Base-by-base conservation (phyloP, 495 filamentous ascomycete species). In the Penicillium dipodomyicola region DNA sequence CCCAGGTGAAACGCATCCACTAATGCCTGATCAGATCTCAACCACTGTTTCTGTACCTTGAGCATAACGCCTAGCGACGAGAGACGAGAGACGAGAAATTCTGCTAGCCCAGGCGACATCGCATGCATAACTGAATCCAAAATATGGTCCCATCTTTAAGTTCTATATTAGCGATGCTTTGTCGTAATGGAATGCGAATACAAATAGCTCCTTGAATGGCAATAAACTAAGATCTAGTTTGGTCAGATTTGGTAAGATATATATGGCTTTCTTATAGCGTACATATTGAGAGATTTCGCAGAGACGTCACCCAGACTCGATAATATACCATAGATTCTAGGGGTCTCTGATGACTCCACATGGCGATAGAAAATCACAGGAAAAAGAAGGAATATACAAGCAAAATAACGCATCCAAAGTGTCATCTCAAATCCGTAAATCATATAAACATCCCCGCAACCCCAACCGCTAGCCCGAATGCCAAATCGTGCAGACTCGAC, bases 381-480 rank as follows among this genome's bases (percentile, higher is more conserved):
- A 42, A 23, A 51, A 53, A 30, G 12, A 19, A 52, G n/a, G 27
- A 39, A 33, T 47, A 55, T 43, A 63, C 52, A 58, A 51, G 48
- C 11, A 14, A 42, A 19, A 47, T 33, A 39, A 46, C 46, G 37
- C 44, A 43, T 41, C 33, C 47, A 43, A 43, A 33, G 53, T 35
- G 15, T 52, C 49, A 43, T 52, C 17, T 41, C 54, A 63, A 40
- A 35, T 60, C 64, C 55, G 56, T 66, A 42, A 50, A 62, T 76
- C 63, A 78, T 54, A 76, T 65, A 64, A 79, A 72, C 65, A 73
- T 72, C 11, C 74, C 77, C 10, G 74, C 73, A 57, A 78, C 60
- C 8, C 73, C 78, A 48, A 78, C 67, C 35, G 65, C 62, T 48
- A 77, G 29, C 8, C 74, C 77, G 40, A 80, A 62, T n/a, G 72